Evolutionary conservation across 1,284 basidiomycete species (phyloP), one percentile per base, ranked within the genome.

Genomic region (Tetrapyrgos nigripes): DNA sequence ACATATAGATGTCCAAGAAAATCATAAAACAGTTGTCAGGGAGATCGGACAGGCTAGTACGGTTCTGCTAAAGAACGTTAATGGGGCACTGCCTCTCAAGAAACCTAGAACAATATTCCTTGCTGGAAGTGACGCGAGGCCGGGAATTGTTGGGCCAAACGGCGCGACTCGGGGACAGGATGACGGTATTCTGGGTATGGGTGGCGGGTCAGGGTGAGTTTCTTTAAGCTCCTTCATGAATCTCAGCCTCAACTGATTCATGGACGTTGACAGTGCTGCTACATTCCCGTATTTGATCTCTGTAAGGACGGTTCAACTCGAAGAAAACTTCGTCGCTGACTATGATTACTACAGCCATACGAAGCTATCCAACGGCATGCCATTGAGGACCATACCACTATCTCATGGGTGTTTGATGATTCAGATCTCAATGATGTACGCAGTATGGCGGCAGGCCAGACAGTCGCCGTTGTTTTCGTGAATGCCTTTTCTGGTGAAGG

Each of bases 11-110:
- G 93, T 93, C 0, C 87, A 91, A 67, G 84, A 73, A 14, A 84
- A 93, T 66, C 93, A 95, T 67, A 80, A 78, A 69, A 77, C 81
- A 0, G 70, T 91, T 9, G 85, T 85, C 10, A 79, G 83, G 24
- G 81, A 91, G 59, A 86, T 94, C n/a, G 92, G 85, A 3, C 80
- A 83, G 0, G 86, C 85, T 0, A 89, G 88, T 0, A 86, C 86
- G 2, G 89, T 94, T 8, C 74, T 96, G 24, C 81, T 95, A 28
- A 95, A 95, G 80, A 95, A 95, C 71, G 76, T 75, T 27, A 76
- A 81, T 28, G 73, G 74, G 3, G 81, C 85, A 2, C 77, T 95
- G 14, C 93, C 93, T 1, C 75, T 95, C 27, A 72, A 73, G 50
- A 84, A 81, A 61, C 82, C 85, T 13, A 76, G 81, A 50, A 85